Conservation (phyloP, 2,329 filamentous ascomycete genomes). For the Pseudocercospora vitis region DNA sequence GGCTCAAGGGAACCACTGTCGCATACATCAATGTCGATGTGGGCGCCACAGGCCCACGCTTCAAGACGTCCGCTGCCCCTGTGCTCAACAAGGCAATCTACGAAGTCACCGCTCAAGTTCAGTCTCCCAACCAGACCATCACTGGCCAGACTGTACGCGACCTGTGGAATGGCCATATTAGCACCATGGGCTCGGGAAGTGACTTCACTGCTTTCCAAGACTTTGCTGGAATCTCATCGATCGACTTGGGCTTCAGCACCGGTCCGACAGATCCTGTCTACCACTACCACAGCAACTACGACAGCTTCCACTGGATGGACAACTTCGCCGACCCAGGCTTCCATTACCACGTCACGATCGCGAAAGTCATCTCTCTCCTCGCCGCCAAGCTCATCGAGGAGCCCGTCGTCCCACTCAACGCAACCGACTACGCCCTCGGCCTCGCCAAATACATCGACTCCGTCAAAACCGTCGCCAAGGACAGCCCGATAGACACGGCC, state of each 20-base stretch:
- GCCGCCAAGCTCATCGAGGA: conserved; percentile 50
- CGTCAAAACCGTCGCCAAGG: conserved; percentile 40
- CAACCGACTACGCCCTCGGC: conserved; percentile 48
- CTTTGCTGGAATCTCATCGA: conserved; percentile 51
- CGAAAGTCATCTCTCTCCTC: conserved; percentile 48
- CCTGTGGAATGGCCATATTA: conserved; percentile 56
- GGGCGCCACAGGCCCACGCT: conserved; percentile 64
- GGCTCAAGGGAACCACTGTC: conserved; percentile 70
- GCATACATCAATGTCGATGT: conserved; percentile 88
- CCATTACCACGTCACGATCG: conserved; percentile 56
- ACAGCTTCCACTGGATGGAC: conserved; percentile 82
- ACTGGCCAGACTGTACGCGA: conserved; percentile 69
- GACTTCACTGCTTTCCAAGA: conserved; percentile 57
- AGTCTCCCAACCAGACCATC: conserved; percentile 68
- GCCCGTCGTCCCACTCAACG: conserved; percentile 49
- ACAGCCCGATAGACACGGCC: conserved; percentile 13
- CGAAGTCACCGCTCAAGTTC: conserved; percentile 63
- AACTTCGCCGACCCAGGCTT: conserved; percentile 68
- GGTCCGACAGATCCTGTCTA: conserved; percentile 54
- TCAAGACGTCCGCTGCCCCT: conserved; percentile 67
- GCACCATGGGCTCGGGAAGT: conserved; percentile 55
- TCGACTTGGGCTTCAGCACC: conserved; percentile 49
- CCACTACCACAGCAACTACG: conserved; percentile 83
- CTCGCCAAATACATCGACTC: conserved; percentile 45
- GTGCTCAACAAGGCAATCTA: conserved; percentile 72